Conservation (phyloP, 257 asterid species). For the Solanum commersonii region DNA sequence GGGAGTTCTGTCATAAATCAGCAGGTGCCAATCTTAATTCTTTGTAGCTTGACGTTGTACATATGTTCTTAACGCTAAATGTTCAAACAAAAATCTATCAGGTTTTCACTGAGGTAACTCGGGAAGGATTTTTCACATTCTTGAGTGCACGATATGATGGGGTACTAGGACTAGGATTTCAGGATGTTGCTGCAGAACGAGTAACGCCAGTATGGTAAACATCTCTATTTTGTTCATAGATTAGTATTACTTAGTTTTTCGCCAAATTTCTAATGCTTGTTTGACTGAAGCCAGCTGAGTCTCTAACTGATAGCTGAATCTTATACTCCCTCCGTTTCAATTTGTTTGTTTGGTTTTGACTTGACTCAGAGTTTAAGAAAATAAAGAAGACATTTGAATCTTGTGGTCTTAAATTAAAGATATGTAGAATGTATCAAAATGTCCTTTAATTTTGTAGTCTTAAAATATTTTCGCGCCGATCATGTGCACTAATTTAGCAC, state of each 20-base stretch:
- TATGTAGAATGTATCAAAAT: too few relatives aligned
- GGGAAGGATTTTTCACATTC: constrained; percentile 19
- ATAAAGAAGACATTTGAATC: too few relatives aligned
- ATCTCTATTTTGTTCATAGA: not conserved
- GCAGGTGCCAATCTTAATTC: constrained; percentile 6
- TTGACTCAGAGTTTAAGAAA: not conserved
- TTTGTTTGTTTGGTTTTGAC: not conserved
- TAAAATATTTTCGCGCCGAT: not conserved
- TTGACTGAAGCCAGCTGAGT: not conserved
- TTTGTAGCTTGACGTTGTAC: not conserved
- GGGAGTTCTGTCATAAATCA: constrained; percentile 9
- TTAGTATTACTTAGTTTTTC: not conserved
- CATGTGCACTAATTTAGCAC: not conserved
- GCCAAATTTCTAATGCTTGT: not conserved
- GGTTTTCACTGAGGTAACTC: constrained; percentile 21
- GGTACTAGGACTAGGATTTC: constrained; percentile 30
- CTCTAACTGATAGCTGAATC: not conserved
- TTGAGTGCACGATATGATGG: constrained; percentile 23
- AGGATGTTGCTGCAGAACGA: constrained; percentile 8
- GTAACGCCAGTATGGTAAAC: constrained; percentile 23
- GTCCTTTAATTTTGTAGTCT: too few relatives aligned
- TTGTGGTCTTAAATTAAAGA: too few relatives aligned
- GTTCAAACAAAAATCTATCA: not conserved
- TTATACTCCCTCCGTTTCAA: not conserved
- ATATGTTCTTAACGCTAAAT: not conserved